These are phyloP conservation scores for Amanita exitialis DNA, from an alignment of 768 basidiomycete species.

Conservation along the genomic window DNA sequence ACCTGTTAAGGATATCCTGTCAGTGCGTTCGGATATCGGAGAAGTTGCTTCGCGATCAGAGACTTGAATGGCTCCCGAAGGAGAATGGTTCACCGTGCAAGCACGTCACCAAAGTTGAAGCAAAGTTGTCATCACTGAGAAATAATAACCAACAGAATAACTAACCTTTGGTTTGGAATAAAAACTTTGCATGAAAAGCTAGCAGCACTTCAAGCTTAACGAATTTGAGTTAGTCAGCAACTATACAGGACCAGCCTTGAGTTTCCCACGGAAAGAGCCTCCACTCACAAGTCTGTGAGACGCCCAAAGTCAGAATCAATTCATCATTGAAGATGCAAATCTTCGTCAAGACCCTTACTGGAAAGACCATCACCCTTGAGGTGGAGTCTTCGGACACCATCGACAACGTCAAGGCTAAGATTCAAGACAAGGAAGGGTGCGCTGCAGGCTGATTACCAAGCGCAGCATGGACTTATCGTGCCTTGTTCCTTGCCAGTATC, in stretches of 20 bases:
- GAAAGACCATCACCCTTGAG: slow-evolving; percentile 98
- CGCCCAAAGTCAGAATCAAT: no score
- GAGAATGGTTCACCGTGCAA: slow-evolving; percentile 49
- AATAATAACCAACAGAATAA: slow-evolving; percentile 4
- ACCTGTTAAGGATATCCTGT: no score
- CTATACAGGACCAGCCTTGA: slow-evolving; percentile 12
- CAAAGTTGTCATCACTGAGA: slow-evolving; percentile 18
- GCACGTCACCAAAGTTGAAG: slow-evolving; percentile 40
- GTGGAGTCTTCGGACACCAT: slow-evolving; percentile 96
- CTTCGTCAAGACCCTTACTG: slow-evolving; percentile 77
- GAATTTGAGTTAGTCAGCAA: slow-evolving; percentile 7
- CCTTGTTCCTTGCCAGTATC: slow-evolving; percentile 37
- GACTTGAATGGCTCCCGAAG: slow-evolving; percentile 80
- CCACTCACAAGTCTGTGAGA: no score
- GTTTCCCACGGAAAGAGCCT: slow-evolving; percentile 11
- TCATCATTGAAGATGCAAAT: slow-evolving; percentile 33
- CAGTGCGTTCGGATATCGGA: no score
- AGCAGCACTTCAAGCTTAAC: no score
- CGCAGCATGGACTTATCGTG: background rate
- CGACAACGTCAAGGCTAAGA: slow-evolving; percentile 85
- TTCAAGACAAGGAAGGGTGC: slow-evolving; percentile 50
- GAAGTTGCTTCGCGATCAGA: slow-evolving; percentile 32
- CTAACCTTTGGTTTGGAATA: background rate
- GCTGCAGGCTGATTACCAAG: slow-evolving; percentile 9
- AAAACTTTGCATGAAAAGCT: no score